phyloP scores from a whole-genome alignment of 1,284 basidiomycete genomes.

The Serendipita sp. region DNA sequence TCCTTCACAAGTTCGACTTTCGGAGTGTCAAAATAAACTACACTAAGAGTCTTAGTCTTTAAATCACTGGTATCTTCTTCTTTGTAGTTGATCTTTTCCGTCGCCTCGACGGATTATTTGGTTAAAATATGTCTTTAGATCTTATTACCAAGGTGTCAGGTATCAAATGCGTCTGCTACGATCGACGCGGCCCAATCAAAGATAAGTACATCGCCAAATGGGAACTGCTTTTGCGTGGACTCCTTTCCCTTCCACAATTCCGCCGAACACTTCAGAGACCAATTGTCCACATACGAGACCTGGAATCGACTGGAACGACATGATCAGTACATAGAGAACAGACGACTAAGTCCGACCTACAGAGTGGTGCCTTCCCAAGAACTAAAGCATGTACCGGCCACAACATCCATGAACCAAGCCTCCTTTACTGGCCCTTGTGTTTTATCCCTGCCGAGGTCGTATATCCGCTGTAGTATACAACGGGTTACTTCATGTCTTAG shows the following conservation, averaged over 20 bases:
- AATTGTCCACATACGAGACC: not conserved
- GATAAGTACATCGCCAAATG: not conserved
- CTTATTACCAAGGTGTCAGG: not conserved
- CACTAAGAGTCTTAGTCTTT: not conserved
- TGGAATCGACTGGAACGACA: not conserved
- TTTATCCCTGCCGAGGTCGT: conserved; percentile 42
- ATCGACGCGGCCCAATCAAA: not conserved
- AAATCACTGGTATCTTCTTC: not conserved
- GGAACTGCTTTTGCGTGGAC: not conserved
- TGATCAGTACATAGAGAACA: not conserved
- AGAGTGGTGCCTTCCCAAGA: not conserved
- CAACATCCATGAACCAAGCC: not conserved
- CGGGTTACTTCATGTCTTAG: conserved; percentile 60
- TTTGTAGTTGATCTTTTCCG: not conserved
- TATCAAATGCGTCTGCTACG: not conserved
- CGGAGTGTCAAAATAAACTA: not conserved
- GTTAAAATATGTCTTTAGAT: too few relatives aligned
- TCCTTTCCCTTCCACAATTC: not conserved
- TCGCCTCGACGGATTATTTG: not conserved
- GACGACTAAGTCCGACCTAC: not conserved
- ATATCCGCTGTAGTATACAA: conserved; percentile 49
- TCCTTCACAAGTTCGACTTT: not conserved
- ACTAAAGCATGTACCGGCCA: not conserved
- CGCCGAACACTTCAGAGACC: not conserved
- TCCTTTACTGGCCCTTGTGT: not conserved